Percentiles rank a stretch among this genome's conserved stretches.
Evolutionary conservation across 1,284 basidiomycete species (phyloP).

Genomic region (Melampsora americana): DNA sequence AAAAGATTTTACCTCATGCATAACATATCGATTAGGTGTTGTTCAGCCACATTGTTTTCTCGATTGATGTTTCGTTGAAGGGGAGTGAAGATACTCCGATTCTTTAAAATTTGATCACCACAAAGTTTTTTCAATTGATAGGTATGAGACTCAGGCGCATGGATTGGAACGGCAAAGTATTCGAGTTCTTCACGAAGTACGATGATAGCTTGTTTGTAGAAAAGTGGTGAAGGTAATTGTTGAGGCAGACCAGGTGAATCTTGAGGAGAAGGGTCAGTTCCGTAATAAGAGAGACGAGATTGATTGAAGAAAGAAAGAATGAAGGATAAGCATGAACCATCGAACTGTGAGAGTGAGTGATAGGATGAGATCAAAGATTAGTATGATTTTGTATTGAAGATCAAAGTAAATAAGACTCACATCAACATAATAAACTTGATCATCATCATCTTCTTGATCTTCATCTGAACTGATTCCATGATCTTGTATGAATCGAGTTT

Average conservation of each 20-base stretch:
- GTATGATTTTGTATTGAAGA: neutral
- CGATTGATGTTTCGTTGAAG: conserved; percentile 98
- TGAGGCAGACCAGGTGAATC: conserved; percentile 63
- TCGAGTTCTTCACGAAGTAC: conserved; percentile 96
- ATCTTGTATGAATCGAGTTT: conserved; percentile 61
- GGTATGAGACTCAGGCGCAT: conserved; percentile 70
- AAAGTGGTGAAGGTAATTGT: conserved; percentile 72
- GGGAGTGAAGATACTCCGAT: conserved; percentile 91
- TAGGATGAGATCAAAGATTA: too few relatives aligned
- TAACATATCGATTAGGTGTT: conserved; percentile 99
- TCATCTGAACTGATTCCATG: conserved; percentile 70
- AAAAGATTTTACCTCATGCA: conserved; percentile 84
- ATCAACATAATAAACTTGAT: conserved; percentile 42
- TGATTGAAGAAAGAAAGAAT: conserved; percentile 85
- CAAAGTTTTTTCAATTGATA: conserved; percentile 75
- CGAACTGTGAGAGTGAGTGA: conserved; percentile 77
- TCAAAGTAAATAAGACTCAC: neutral
- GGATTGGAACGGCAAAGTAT: conserved; percentile 93
- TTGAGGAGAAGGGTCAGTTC: conserved; percentile 62
- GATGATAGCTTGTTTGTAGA: conserved; percentile 96
- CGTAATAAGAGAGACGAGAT: conserved; percentile 88
- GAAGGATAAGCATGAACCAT: conserved; percentile 91
- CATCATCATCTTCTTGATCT: conserved; percentile 45
- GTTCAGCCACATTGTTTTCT: conserved; percentile 97
- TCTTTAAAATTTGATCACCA: conserved; percentile 80